Base-by-base conservation (phyloP, 352 stramenopile genomes). In the Phytophthora constricta region DNA sequence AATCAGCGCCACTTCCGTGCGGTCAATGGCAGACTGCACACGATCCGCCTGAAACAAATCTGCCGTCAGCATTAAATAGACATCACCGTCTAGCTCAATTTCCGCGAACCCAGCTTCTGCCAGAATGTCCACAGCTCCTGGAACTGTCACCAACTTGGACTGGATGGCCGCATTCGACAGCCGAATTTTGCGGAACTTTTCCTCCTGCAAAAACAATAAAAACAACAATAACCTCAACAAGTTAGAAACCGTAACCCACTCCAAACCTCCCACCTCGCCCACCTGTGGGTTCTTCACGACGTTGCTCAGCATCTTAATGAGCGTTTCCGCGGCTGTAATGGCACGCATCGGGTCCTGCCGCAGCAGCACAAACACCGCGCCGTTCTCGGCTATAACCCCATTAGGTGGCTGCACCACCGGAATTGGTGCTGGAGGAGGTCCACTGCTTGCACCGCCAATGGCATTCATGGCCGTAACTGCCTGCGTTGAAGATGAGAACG, bases 301-400 rank as follows among this genome's bases (percentile, higher is more conserved):
- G 41, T 92, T 92, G 43, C 54, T 71, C 31, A 92, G 68, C 70
- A 92, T 86, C 60, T 90, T 92, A 53, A 89, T 76, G 54, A 92
- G 73, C 34, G 79, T 89, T 61, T 92, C 77, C 1, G 80, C 70
- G 0, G 82, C 84, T 2, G 72, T 69, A 39, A 92, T 89, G 27
- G 84, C 84, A 13, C 52, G 51, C 8, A 37, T 1, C 5, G 82
- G 71, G 2, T 89, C 77, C 55, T 92, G 84, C 5, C 80, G 71
- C 16, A 92, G 69, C 53, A 92, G 42, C 20, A 91, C 77, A 42
- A 87, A 92, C 34, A 92, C 82, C 5, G 79, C 84, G 8, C 79
- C 71, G 33, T 73, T 69, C 52, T 33, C 55, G 19, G 41, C 51
- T 27, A 47, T 20, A 16, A 34, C 43, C n/a, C n/a, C 37, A 13